Percentiles rank a stretch among this genome's conserved stretches.
Evolutionary conservation across 768 basidiomycete genomes (phyloP).

Genomic region (Pulveroboletus sp.): DNA sequence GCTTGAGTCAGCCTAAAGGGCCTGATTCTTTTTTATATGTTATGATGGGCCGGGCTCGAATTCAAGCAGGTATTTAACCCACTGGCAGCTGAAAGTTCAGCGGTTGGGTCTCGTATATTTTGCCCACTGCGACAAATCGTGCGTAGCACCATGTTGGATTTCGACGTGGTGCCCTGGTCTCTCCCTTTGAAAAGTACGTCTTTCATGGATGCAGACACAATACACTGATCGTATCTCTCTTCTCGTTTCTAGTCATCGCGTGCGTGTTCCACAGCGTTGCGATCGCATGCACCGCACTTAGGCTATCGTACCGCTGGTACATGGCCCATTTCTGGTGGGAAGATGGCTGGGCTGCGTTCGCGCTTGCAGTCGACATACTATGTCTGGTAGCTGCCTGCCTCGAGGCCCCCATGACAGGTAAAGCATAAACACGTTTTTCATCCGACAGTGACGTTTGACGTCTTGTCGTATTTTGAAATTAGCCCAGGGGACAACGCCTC

Average conservation of each 20-base stretch:
- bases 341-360: slow-evolving; percentile 24
- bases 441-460: neutral
- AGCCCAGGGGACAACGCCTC: neutral
- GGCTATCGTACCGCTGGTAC: slow-evolving; percentile 20
- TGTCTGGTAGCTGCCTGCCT: slow-evolving; percentile 13
- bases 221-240: neutral
- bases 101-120: no score
- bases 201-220: neutral
- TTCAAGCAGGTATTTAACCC: no score
- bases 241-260: slow-evolving; percentile 15
- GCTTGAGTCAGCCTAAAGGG: no score
- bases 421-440: neutral
- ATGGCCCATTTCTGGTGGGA: slow-evolving; percentile 30
- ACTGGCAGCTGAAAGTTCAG: no score
- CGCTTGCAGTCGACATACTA: slow-evolving; percentile 15
- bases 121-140: neutral
- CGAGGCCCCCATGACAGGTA: neutral
- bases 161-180: slow-evolving; percentile 8
- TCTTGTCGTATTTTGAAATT: neutral
- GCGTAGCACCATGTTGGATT: neutral
- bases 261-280: slow-evolving; percentile 19
- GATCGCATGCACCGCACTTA: slow-evolving; percentile 22
- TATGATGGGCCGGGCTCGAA: no score
- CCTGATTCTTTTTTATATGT: no score
- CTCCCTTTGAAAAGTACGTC: slow-evolving; percentile 13